Base-by-base conservation (phyloP, 805 yeast genomes). In the Hanseniaspora lindneri region DNA sequence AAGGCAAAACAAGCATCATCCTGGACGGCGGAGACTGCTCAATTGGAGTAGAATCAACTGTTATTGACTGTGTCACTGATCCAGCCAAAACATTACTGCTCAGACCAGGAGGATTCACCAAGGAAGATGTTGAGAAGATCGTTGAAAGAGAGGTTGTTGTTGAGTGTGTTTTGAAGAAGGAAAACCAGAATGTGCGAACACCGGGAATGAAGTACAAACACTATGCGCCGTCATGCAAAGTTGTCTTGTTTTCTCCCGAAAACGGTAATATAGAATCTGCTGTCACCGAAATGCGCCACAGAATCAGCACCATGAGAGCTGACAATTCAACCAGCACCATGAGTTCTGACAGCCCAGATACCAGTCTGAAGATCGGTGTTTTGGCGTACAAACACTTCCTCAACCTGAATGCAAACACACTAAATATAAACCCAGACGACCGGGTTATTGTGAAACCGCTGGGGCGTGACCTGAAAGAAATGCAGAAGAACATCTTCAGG, bases 161-260 rank as follows among this genome's bases (percentile, higher is more conserved):
- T 4, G 87, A 83, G 8, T 42, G 48, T 36, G 51, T 49, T 37
- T 13, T 49, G 29, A 49, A 49, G 25, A 43, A 34, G 2, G 63
- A 64, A 1, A 83, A 79, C 17, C 96, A 85, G 54, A 72, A 79
- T 1, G 94, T 83, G 0, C 74, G 83, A 56, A 92, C 98, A 0
- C 98, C 98, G 0, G 98, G 98, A 0, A 92, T 92, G 98, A 92
- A 92, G 60, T 92, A 92, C 61, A 79, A 83, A 55, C 98, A 92
- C 62, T 92, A 92, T 62, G 83, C 96, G 0, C 98, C 98, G 3
- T 73, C 73, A 1, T 95, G 96, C 0, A 77, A 74, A 51, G 97
- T 92, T 3, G 67, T 82, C 0, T 63, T 88, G 4, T 76, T 86
- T 53, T 63, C 69, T 21, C 71, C 76, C 23, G 68, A 76, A 41